Conservation (phyloP, 768 basidiomycete species). For the Galerina marginata region DNA sequence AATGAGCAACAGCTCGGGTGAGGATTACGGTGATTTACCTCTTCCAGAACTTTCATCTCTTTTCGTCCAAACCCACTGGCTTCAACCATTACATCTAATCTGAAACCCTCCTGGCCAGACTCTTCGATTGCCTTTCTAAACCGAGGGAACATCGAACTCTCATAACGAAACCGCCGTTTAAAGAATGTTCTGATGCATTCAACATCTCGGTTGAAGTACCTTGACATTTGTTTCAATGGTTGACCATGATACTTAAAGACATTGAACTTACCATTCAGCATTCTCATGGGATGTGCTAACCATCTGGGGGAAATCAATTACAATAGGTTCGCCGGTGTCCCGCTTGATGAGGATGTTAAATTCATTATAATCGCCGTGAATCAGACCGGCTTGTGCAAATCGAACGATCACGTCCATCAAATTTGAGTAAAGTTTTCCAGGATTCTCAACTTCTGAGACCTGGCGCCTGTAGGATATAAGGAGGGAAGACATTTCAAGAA, state of each 20-base stretch:
- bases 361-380: conserved; percentile 99
- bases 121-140: conserved; percentile 72
- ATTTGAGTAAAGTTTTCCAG: conserved; percentile 87
- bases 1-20: conserved; percentile 11
- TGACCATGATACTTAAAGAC: neutral
- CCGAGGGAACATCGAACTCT: conserved; percentile 86
- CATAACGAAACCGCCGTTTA: conserved; percentile 88
- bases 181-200: conserved; percentile 96
- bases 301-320: conserved; percentile 99
- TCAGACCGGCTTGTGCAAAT: conserved; percentile 92
- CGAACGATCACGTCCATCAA: conserved; percentile 97
- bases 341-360: conserved; percentile 96
- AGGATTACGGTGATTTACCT: conserved; percentile 57
- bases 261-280: conserved; percentile 82
- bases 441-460: conserved; percentile 80
- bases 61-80: conserved; percentile 92
- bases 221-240: conserved; percentile 33
- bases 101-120: conserved; percentile 60
- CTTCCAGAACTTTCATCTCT: conserved; percentile 82
- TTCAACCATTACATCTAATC: conserved; percentile 88
- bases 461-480: conserved; percentile 67
- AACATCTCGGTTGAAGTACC: conserved; percentile 99
- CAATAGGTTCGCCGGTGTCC: conserved; percentile 73
- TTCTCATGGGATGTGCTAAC: conserved; percentile 96
- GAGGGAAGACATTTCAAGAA: conserved; percentile 1